Evolutionary conservation across 2,329 filamentous ascomycete species (phyloP), one percentile per base, ranked within the genome.

Genomic region (Sporothrix inflata): DNA sequence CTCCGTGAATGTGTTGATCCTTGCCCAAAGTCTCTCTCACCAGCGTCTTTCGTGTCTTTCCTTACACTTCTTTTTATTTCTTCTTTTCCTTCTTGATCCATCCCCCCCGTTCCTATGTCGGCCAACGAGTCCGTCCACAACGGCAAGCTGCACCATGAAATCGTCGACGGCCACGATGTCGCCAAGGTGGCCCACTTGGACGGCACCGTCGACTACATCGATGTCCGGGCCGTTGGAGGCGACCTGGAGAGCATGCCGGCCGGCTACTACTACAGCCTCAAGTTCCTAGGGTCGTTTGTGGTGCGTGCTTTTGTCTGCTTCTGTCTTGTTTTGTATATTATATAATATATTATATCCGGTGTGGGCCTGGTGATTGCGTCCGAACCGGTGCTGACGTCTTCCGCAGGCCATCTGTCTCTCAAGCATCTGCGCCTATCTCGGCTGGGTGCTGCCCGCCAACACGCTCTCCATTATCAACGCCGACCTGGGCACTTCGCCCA

Each of bases 121-220:
- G 53, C 66, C 34, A 61, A 74, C 70, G 70, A 66, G 34, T 72
- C 70, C 11, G 24, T 69, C 40, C 53, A 30, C 61, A 70, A 73
- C 12, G 61, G 51, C 47, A 73, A 74, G 42, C 38, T 42, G 19
- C 38, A 14, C 47, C 65, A 49, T 47, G 72, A 70, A 24, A 11
- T 72, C 14, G 34, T 74, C 45, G 71, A 67, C 19, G 76, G 76
- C 60, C 76, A 74, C 38, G 72, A 76, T 12, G 76, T 78, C n/a
- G 77, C 77, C 57, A 79, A 79, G 72, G 77, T 80, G 12, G 75
- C 78, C 45, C 78, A 83, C 72, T 78, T 81, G 11, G 83, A 84
- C 74, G 83, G 83, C 30, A 80, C 80, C 14, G 76, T 84, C 67
- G 81, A 84, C 76, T 79, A 81, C 67, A 78, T 84, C 72, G 82